Percentiles rank a stretch among this genome's conserved stretches.
Conservation (phyloP, 371 early-diverging fungal species). For the Mortierella polycephala region DNA sequence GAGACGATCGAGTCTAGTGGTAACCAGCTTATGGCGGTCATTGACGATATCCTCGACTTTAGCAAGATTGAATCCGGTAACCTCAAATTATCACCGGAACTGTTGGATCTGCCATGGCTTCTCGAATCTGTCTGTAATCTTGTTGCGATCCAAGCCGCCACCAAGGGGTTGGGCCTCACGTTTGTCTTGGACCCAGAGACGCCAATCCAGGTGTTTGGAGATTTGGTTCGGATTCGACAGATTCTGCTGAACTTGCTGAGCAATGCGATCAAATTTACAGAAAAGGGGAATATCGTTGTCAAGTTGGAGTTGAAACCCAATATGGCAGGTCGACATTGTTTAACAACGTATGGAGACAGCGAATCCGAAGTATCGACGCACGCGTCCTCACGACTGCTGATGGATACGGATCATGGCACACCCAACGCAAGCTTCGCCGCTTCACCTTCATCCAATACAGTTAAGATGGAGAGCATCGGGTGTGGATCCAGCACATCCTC, state of each 20-base stretch:
- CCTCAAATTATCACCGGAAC: constrained; percentile 45
- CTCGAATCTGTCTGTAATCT: constrained; percentile 52
- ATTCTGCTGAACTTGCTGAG: constrained; percentile 62
- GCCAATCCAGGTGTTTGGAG: constrained; percentile 61
- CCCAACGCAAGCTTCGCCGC: too few species aligned
- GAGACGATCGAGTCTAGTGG: constrained; percentile 72
- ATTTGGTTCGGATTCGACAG: constrained; percentile 59
- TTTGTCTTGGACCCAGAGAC: constrained; percentile 68
- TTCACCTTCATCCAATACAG: background rate
- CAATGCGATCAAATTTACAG: constrained; percentile 72
- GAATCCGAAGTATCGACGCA: constrained; percentile 5
- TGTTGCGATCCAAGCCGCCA: constrained; percentile 63
- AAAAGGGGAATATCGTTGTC: constrained; percentile 66
- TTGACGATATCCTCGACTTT: constrained; percentile 66
- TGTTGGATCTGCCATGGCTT: constrained; percentile 29
- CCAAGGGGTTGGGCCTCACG: constrained; percentile 51
- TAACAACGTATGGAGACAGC: constrained; percentile 6
- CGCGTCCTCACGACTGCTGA: constrained; percentile 9
- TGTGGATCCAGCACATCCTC: constrained; percentile 3
- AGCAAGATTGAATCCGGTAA: constrained; percentile 65
- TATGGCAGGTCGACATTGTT: constrained; percentile 2
- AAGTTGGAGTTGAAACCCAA: constrained; percentile 23
- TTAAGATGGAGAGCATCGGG: background rate
- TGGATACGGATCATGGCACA: constrained; percentile 6
- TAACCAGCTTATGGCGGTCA: constrained; percentile 61